Conservation (phyloP, 306 rosid genomes). For the Ormosia emarginata region DNA sequence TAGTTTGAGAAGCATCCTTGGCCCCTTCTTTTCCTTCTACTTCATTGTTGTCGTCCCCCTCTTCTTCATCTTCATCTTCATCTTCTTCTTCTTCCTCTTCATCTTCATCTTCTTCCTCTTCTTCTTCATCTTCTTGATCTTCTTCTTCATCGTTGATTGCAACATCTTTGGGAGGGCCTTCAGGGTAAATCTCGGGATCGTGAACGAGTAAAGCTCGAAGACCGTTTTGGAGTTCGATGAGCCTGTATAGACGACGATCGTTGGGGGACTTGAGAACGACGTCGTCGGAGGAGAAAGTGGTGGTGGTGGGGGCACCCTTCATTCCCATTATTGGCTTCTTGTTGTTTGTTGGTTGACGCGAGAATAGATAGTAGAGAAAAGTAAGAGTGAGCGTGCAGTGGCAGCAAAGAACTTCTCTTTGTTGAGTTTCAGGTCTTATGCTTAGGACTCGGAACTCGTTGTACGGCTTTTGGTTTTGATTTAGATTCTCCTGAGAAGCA, state of each 20-base stretch:
- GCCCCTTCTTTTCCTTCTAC: conserved; percentile 35
- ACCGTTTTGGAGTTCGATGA: conserved; percentile 63
- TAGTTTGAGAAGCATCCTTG: conserved; percentile 60
- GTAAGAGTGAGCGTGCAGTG: no score
- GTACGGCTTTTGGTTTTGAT: no score
- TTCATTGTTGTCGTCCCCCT: neutral
- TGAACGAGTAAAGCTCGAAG: conserved; percentile 81
- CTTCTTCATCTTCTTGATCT: neutral
- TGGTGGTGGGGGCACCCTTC: conserved; percentile 16
- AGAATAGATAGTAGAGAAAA: no score
- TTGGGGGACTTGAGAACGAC: conserved; percentile 72
- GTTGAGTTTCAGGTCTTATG: no score
- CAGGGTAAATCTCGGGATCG: conserved; percentile 85
- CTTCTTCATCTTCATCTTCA: conserved; percentile 1
- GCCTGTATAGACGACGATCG: conserved; percentile 67
- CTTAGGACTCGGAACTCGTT: no score
- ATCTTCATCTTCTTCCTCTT: neutral
- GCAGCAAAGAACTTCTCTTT: no score
- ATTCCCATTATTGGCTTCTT: neutral
- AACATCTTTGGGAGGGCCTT: conserved; percentile 40
- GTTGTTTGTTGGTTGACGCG: no score
- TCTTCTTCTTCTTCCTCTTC: neutral
- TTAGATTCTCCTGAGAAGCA: no score
- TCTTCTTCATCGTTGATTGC: conserved; percentile 33
- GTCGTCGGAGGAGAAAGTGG: conserved; percentile 49